Conservation (phyloP, 129 eudicot species). For the Tanacetum coccineum region DNA sequence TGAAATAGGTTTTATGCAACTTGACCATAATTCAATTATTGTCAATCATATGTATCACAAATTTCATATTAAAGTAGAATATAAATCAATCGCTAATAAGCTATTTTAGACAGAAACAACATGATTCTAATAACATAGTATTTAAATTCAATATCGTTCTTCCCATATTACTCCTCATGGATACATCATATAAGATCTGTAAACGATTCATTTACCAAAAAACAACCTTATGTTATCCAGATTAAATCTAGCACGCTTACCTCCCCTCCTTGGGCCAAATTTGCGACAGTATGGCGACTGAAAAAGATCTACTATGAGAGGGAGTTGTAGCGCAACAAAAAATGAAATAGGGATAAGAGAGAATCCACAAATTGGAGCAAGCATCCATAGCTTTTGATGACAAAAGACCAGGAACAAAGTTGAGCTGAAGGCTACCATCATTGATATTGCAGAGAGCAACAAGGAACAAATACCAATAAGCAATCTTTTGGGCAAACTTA, state of each 20-base stretch:
- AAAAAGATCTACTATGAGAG: slow-evolving; percentile 27
- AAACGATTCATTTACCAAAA: neutral
- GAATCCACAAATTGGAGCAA: slow-evolving; percentile 10
- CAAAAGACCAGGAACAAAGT: slow-evolving; percentile 26
- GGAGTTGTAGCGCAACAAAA: slow-evolving; percentile 21
- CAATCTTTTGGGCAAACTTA: slow-evolving; percentile 20
- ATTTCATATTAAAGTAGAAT: no score
- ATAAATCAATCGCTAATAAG: no score
- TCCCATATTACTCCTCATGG: neutral
- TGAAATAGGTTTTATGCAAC: no score
- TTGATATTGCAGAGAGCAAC: slow-evolving; percentile 25
- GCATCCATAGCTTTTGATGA: slow-evolving; percentile 24
- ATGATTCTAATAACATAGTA: no score
- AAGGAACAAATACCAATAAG: slow-evolving; percentile 25
- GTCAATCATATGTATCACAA: no score
- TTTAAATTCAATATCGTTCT: no score
- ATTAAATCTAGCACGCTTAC: neutral
- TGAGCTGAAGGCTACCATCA: slow-evolving; percentile 37
- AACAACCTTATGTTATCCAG: neutral
- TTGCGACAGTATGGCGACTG: neutral
- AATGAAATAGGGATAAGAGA: slow-evolving; percentile 19
- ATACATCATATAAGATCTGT: neutral
- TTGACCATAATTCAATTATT: no score
- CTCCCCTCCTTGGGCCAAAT: slow-evolving; percentile 4
- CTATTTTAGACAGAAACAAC: no score